Conservation (phyloP, 805 yeast genomes). For the Candida andamanensis region DNA sequence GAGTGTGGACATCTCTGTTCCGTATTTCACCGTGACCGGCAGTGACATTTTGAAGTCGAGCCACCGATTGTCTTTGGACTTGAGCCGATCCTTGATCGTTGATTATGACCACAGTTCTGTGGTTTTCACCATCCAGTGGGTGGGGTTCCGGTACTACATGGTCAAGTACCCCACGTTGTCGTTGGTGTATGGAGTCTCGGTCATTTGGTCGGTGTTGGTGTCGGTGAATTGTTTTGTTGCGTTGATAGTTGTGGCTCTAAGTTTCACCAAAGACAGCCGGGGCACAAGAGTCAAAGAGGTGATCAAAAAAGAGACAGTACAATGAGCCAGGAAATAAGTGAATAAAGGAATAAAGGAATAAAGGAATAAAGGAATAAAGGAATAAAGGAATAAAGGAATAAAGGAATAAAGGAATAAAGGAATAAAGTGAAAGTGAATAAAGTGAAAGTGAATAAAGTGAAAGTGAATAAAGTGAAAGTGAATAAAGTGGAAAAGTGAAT, state of each 20-base stretch:
- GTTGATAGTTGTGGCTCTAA: conserved; percentile 1
- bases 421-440: too few relatives aligned
- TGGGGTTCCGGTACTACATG: conserved; percentile 39
- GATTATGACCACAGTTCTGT: conserved; percentile 13
- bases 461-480: too few relatives aligned
- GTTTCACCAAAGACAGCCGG: too few relatives aligned
- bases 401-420: too few relatives aligned
- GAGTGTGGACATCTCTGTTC: conserved; percentile 7
- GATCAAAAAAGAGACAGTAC: too few relatives aligned
- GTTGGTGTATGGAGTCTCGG: conserved; percentile 29
- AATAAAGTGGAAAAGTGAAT: too few relatives aligned
- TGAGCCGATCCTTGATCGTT: conserved; percentile 8
- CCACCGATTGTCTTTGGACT: background rate
- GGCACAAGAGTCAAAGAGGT: too few relatives aligned
- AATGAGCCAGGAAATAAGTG: too few relatives aligned
- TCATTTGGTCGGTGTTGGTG: conserved; percentile 37
- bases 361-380: too few relatives aligned
- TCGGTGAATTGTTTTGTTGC: conserved; percentile 21
- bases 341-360: too few relatives aligned
- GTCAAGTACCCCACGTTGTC: conserved; percentile 29
- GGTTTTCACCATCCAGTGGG: conserved; percentile 31
- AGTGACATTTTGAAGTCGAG: background rate
- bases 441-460: too few relatives aligned
- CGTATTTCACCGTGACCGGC: conserved; percentile 2
- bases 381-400: too few relatives aligned